Base-by-base conservation (phyloP, 371 early-diverging fungal genomes). In the Amoeboaphelidium protococcarum region DNA sequence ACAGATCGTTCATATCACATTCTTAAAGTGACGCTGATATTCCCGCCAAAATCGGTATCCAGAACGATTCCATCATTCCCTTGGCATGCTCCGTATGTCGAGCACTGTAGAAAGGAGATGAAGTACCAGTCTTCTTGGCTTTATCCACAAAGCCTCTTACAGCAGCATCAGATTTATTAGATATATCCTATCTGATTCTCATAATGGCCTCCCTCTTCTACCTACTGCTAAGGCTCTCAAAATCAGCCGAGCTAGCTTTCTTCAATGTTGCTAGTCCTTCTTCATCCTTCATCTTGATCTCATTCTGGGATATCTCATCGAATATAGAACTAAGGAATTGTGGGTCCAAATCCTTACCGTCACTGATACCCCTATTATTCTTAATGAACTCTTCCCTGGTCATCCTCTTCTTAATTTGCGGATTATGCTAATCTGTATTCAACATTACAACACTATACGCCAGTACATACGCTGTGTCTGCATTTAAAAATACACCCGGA, bases 401-500 rank as follows among this genome's bases (percentile, higher is more conserved):
- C 85, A 96, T 96, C 37, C 85, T 77, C 42, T 70, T 64, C 58
- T 82, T 85, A 24, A 91, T 80, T 55, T 80, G 86, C 6, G 78
- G 74, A 52, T 81, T 90, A 60, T 97, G 78, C 52, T 77, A 73
- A 66, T 95, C 95, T 0, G 96, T 96, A 58, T 96, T 95, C 23
- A 96, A 68, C 79, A 94, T 72, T 44, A 95, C 77, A 12, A 83
- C 78, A 45, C 89, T 86, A 58, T 83, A 97, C 3, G 90, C 81
- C 22, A 97, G 71, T 16, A 82, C 80, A 53, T 88, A 91, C 0
- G 88, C 85, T 13, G 88, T 80, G 54, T 90, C 85, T n/a, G 85
- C 83, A 53, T 76, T 80, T 41, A 78, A 71, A 49, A 66, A 67
- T 6, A 50, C 60, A 25, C 69, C 59, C 0, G 79, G 77, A 54